Evolutionary conservation across 768 basidiomycete genomes (phyloP), one percentile per base, ranked within the genome.

Genomic region (Auriculariales sp.): DNA sequence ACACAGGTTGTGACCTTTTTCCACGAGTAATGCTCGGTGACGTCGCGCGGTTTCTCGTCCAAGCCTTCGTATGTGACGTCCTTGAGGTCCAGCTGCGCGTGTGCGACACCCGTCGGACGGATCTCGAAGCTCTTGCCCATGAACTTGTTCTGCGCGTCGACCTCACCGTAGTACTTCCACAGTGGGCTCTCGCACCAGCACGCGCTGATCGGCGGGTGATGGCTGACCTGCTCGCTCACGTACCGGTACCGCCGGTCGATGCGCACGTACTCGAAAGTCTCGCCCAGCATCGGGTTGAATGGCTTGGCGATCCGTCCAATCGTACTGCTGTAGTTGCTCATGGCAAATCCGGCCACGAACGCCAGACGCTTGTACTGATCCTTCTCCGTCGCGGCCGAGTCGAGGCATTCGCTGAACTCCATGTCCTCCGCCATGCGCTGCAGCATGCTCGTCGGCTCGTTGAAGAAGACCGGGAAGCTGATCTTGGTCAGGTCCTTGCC

Each of bases 391-490:
- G 77, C 78, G 24, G 93, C 93, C 5, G 85, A 81, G 57, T 95
- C 91, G 58, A 97, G 66, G 59, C 90, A 94, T 56, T 91, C 89
- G 1, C 87, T 82, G 65, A 93, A 95, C 63, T 95, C 93, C 89
- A 94, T 94, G 64, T 98, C 93, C 66, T 98, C 93, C 10, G 92
- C 86, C 88, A 97, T 98, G 46, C 93, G 71, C 68, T 98, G 89
- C 52, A 98, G 62, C 93, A 98, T 97, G 59, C 88, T 92, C 46
- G 92, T 95, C 27, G 90, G 87, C 63, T 89, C 86, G 62, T 91
- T 93, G 59, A 89, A 91, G 62, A 80, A 90, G 33, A 95, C 91
- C 0, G 92, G 92, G 64, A 94, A 94, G 56, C 80, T 86, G 52
- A 98, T 97, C 73, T 75, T 93, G 33, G 92, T 98, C 61, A 98